Conservation (phyloP, 2,329 filamentous ascomycete species). For the Atkinsonella hypoxylon region DNA sequence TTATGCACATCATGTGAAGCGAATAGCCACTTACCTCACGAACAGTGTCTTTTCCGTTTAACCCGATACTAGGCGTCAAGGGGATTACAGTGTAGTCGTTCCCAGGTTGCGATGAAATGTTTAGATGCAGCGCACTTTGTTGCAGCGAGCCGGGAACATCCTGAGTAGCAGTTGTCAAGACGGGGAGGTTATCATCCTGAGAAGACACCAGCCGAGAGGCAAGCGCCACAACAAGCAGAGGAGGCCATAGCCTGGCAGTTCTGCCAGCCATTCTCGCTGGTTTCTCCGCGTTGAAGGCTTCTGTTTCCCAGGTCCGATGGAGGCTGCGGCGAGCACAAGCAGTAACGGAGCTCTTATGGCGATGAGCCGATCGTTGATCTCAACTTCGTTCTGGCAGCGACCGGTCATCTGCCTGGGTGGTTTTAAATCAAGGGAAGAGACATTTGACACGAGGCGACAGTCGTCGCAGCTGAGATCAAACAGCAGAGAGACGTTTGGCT, state of each 20-base stretch:
- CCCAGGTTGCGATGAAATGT: slow-evolving; percentile 19
- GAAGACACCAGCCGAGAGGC: slow-evolving; percentile 20
- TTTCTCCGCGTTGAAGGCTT: neutral
- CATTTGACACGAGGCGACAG: slow-evolving; percentile 2
- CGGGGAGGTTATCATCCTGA: slow-evolving; percentile 17
- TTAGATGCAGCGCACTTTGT: slow-evolving; percentile 29
- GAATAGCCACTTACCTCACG: slow-evolving; percentile 23
- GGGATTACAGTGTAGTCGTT: slow-evolving; percentile 31
- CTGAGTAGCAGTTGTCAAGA: slow-evolving; percentile 20
- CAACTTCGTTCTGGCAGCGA: slow-evolving; percentile 1
- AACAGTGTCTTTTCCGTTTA: slow-evolving; percentile 26
- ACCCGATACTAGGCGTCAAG: slow-evolving; percentile 28
- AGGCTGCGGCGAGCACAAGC: neutral
- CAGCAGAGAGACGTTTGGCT: neutral
- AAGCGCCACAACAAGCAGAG: slow-evolving; percentile 10
- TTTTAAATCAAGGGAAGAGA: slow-evolving; percentile 1
- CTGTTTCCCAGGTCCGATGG: neutral
- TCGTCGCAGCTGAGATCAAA: neutral
- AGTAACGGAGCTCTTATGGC: neutral
- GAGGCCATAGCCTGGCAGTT: slow-evolving; percentile 1
- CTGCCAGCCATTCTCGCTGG: neutral
- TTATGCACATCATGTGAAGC: neutral
- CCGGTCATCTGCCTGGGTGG: slow-evolving; percentile 1
- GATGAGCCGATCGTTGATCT: neutral
- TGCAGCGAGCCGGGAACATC: slow-evolving; percentile 27